Percentiles rank a stretch among this genome's conserved stretches.
These are phyloP conservation scores for Alternaria burnsii DNA, from an alignment of 2,329 filamentous ascomycete species.

Conservation along the genomic window DNA sequence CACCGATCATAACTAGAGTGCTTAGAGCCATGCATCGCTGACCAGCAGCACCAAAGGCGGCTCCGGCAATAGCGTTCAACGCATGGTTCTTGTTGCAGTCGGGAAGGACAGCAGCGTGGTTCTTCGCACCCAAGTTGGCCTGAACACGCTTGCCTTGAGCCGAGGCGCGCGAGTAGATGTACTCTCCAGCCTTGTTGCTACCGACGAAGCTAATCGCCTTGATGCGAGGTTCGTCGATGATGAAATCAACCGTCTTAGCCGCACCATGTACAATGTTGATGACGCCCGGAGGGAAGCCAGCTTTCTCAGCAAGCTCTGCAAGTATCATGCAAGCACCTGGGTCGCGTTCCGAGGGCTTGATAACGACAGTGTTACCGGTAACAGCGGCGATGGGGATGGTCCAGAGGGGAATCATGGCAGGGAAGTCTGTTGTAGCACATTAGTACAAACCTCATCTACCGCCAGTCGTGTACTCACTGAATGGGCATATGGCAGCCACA, in stretches of 20 bases:
- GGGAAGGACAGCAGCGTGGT: conserved; percentile 83
- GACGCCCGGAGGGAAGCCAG: conserved; percentile 82
- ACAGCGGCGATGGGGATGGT: conserved; percentile 85
- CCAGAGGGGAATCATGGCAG: conserved; percentile 93
- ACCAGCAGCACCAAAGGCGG: conserved; percentile 84
- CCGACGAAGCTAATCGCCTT: conserved; percentile 89
- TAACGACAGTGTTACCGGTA: conserved; percentile 82
- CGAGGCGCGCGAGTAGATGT: conserved; percentile 80
- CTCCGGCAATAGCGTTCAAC: conserved; percentile 82
- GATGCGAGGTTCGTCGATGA: conserved; percentile 83
- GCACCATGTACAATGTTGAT: conserved; percentile 85
- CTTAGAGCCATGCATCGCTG: conserved; percentile 89
- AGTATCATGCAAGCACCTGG: conserved; percentile 87
- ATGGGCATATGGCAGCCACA: conserved; percentile 84
- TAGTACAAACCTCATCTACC: conserved; percentile 22
- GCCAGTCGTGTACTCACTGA: conserved; percentile 66
- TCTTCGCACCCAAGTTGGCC: conserved; percentile 88
- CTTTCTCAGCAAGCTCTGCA: conserved; percentile 79
- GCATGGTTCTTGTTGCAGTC: conserved; percentile 93
- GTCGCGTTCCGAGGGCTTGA: conserved; percentile 88
- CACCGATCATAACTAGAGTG: conserved; percentile 82
- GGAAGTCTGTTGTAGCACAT: conserved; percentile 70
- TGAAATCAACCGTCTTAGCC: conserved; percentile 83
- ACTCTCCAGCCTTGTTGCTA: conserved; percentile 87
- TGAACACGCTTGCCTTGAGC: conserved; percentile 89